phyloP scores from a whole-genome alignment of 129 eudicot species.

The Smallanthus sonchifolius region DNA sequence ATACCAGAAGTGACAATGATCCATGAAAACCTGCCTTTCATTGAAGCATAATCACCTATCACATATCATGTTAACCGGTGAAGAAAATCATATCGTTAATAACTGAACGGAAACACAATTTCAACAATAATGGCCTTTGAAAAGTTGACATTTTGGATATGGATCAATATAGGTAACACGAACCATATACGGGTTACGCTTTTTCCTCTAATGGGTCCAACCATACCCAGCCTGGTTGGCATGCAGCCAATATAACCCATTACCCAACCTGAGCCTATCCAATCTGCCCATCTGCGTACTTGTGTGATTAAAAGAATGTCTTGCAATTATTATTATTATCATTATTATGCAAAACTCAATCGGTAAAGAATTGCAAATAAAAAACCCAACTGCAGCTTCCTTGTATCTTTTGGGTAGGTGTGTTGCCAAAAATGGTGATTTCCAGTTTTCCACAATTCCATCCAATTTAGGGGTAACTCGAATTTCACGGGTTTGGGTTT shows the following conservation, averaged over 20 bases:
- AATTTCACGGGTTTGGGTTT: too few species aligned
- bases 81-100: slow-evolving; percentile 1
- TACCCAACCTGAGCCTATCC: not conserved
- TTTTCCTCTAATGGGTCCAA: not conserved
- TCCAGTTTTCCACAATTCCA: not conserved
- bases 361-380: not conserved
- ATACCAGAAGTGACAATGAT: slow-evolving; percentile 1
- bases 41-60: slow-evolving; percentile 11
- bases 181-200: not conserved
- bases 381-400: not conserved
- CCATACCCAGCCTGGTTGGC: not conserved
- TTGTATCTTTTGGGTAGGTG: not conserved
- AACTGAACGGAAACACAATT: not conserved
- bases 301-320: not conserved
- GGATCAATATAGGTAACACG: not conserved
- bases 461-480: not conserved
- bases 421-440: not conserved
- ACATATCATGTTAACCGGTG: slow-evolving; percentile 9
- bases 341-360: not conserved
- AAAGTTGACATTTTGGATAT: not conserved
- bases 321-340: not conserved
- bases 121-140: not conserved
- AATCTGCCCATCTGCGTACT: not conserved
- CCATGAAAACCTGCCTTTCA: slow-evolving; percentile 1
- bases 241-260: not conserved